Conservation (phyloP, 176 grass and related monocot species). For the Oryza meridionalis region DNA sequence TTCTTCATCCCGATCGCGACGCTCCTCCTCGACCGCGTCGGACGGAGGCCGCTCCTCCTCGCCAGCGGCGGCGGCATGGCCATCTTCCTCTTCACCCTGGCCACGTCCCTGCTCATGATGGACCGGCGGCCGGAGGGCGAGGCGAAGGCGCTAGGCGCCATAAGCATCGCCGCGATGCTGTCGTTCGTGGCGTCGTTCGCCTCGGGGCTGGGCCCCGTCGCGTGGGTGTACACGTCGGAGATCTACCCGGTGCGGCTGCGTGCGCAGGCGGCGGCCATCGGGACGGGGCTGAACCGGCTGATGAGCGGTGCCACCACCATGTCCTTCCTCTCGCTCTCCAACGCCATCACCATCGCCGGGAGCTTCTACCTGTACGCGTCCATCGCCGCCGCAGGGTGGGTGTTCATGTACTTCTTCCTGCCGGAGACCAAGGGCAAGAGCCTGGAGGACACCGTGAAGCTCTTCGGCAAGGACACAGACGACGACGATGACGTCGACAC, state of each 20-base stretch:
- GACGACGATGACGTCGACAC: slow-evolving; percentile 26
- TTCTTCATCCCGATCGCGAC: slow-evolving; percentile 72
- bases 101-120: slow-evolving; percentile 52
- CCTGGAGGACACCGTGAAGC: slow-evolving; percentile 82
- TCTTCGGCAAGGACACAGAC: slow-evolving; percentile 66
- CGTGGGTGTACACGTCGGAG: slow-evolving; percentile 93
- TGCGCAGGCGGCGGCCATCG: slow-evolving; percentile 74
- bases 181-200: slow-evolving; percentile 84
- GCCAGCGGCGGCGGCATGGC: slow-evolving; percentile 82
- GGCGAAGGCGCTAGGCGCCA: slow-evolving; percentile 46
- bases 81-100: slow-evolving; percentile 65
- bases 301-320: slow-evolving; percentile 83
- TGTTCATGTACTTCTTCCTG: slow-evolving; percentile 84
- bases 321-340: slow-evolving; percentile 82
- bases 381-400: slow-evolving; percentile 54
- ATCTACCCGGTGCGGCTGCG: slow-evolving; percentile 84
- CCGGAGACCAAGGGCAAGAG: slow-evolving; percentile 83
- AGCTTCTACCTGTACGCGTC: slow-evolving; percentile 86
- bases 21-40: slow-evolving; percentile 78
- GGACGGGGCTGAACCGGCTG: slow-evolving; percentile 73
- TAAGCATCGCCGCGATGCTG: slow-evolving; percentile 74
- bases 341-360: slow-evolving; percentile 72
- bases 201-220: slow-evolving; percentile 66
- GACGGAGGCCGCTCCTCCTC: slow-evolving; percentile 75
- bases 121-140: slow-evolving; percentile 45